phyloP scores from a whole-genome alignment of 1,284 basidiomycete species.

The Mixia osmundae region DNA sequence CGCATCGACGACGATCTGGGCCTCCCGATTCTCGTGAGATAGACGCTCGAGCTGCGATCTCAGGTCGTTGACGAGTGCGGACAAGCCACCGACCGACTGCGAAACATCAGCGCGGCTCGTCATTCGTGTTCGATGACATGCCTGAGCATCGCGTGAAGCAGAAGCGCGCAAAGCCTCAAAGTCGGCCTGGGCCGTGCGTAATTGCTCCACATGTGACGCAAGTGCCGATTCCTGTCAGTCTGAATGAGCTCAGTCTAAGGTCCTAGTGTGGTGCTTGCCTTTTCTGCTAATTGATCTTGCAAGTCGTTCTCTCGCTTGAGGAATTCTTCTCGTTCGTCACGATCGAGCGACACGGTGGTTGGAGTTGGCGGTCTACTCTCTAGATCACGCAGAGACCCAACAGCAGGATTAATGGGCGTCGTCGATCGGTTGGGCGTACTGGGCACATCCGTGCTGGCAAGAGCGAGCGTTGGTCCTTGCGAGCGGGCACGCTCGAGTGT shows the following conservation, averaged over 20 bases:
- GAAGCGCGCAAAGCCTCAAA: no score
- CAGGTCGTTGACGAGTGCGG: conserved; percentile 68
- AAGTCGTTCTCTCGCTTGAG: conserved; percentile 89
- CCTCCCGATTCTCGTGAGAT: conserved; percentile 88
- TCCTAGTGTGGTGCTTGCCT: conserved; percentile 19
- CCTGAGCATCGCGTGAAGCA: no score
- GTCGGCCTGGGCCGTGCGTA: no score
- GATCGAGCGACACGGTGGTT: conserved; percentile 30
- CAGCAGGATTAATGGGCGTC: conserved; percentile 53
- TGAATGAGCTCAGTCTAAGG: background rate
- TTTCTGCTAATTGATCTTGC: conserved; percentile 76
- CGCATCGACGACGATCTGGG: conserved; percentile 80
- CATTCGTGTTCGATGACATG: no score
- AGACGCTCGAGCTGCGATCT: conserved; percentile 75
- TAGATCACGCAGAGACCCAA: conserved; percentile 43
- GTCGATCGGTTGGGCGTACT: conserved; percentile 32
- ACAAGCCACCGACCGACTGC: no score
- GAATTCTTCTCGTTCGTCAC: conserved; percentile 96
- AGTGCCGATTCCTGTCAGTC: conserved; percentile 41
- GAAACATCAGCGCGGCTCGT: no score
- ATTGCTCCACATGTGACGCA: conserved; percentile 42
- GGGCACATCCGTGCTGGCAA: conserved; percentile 27
- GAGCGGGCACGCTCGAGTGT: conserved; percentile 33
- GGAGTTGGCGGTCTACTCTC: conserved; percentile 26
- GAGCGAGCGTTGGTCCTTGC: conserved; percentile 13